Conservation (phyloP, 257 asterid species). For the Linaria vulgaris region DNA sequence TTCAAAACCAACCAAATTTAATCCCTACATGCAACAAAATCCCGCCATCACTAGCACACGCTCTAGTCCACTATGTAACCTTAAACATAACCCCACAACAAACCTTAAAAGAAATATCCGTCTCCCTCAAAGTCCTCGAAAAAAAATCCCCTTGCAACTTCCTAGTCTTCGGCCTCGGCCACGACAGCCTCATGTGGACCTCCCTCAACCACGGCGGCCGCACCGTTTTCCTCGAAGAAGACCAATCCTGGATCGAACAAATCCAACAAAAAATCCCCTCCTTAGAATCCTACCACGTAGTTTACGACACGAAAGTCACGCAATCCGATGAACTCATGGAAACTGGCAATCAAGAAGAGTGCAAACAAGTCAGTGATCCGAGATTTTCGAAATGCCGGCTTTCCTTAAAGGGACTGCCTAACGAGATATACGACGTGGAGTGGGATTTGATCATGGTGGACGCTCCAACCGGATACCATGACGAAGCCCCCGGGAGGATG, state of each 20-base stretch:
- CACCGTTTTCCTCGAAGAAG: slow-evolving; percentile 83
- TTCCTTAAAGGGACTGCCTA: slow-evolving; percentile 57
- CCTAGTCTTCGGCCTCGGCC: slow-evolving; percentile 81
- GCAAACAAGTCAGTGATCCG: slow-evolving; percentile 61
- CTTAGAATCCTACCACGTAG: slow-evolving; percentile 66
- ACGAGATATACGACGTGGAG: slow-evolving; percentile 57
- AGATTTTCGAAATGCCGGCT: slow-evolving; percentile 72
- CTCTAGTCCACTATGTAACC: slow-evolving; percentile 78
- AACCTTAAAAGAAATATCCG: slow-evolving; percentile 65
- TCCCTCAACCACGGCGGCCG: slow-evolving; percentile 79
- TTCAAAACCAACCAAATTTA: slow-evolving; percentile 17
- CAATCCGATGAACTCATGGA: slow-evolving; percentile 72
- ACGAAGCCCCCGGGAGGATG: slow-evolving; percentile 87
- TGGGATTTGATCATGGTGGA: slow-evolving; percentile 96
- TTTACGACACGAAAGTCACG: slow-evolving; percentile 60
- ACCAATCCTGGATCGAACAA: slow-evolving; percentile 66
- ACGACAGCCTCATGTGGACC: slow-evolving; percentile 92
- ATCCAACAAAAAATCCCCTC: slow-evolving; percentile 50
- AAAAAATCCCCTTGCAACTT: slow-evolving; percentile 78
- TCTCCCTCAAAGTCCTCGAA: slow-evolving; percentile 61
- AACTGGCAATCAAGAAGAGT: slow-evolving; percentile 44
- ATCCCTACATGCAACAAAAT: slow-evolving; percentile 60
- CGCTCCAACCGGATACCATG: slow-evolving; percentile 84
- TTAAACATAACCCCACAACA: slow-evolving; percentile 88
- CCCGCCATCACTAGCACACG: slow-evolving; percentile 60